Evolutionary conservation across 2,329 filamentous ascomycete genomes (phyloP).

Genomic region (Ceratocystis huliohia): DNA sequence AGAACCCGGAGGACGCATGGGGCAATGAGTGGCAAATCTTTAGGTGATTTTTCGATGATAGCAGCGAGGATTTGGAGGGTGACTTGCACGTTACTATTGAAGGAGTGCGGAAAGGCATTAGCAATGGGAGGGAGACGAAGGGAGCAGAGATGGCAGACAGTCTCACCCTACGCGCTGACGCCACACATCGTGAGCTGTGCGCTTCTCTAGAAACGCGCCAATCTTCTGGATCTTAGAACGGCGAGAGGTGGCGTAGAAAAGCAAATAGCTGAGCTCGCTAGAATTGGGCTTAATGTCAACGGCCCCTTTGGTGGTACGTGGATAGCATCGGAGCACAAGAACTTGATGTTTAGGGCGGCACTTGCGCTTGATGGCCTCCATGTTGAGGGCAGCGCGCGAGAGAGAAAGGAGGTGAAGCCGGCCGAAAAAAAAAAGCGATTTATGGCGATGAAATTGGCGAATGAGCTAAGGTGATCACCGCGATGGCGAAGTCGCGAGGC

Average conservation of each 20-base stretch:
- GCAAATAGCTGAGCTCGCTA: slow-evolving; percentile 89
- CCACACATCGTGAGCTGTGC: slow-evolving; percentile 83
- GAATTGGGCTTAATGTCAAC: slow-evolving; percentile 92
- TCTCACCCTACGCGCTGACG: slow-evolving; percentile 69
- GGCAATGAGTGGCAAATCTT: slow-evolving; percentile 81
- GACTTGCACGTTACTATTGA: slow-evolving; percentile 71
- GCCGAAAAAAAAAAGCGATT: neutral
- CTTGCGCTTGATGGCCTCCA: slow-evolving; percentile 54
- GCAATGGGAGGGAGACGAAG: neutral
- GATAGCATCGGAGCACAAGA: slow-evolving; percentile 90
- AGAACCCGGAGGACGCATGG: slow-evolving; percentile 74
- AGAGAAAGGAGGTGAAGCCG: neutral
- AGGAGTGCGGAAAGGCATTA: neutral
- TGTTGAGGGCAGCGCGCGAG: slow-evolving; percentile 27
- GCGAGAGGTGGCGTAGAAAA: slow-evolving; percentile 92
- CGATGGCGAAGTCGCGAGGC: neutral
- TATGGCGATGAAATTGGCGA: slow-evolving; percentile 21
- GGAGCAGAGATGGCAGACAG: neutral
- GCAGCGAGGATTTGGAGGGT: slow-evolving; percentile 85
- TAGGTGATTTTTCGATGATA: slow-evolving; percentile 82
- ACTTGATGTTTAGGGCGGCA: slow-evolving; percentile 94
- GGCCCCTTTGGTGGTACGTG: slow-evolving; percentile 77
- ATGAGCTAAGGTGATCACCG: neutral
- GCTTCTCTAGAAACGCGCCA: slow-evolving; percentile 85
- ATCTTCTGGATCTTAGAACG: slow-evolving; percentile 95